These are phyloP conservation scores for Miamiensis avidus DNA, from an alignment of 169 alveolate genomes.

Conservation along the genomic window DNA sequence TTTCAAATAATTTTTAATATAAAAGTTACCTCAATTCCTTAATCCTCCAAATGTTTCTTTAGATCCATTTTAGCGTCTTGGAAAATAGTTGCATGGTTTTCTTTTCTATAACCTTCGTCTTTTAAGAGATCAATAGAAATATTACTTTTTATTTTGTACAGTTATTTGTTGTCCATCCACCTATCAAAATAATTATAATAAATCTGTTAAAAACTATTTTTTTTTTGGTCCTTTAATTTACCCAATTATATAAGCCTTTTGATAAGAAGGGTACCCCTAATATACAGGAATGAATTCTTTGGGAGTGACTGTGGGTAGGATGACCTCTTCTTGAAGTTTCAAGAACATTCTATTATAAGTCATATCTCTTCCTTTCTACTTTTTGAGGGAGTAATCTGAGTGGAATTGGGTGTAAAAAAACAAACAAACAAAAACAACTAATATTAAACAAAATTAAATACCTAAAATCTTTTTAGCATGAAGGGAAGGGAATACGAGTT, in stretches of 20 bases:
- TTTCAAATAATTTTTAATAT: too few relatives aligned
- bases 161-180: not conserved
- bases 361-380: not conserved
- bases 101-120: not conserved
- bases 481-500: not conserved
- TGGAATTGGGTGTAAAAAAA: not conserved
- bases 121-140: not conserved
- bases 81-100: not conserved
- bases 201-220: too few relatives aligned
- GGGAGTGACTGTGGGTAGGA: not conserved
- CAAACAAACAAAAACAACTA: too few relatives aligned
- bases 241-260: not conserved
- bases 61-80: not conserved
- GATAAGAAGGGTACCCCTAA: not conserved
- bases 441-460: not conserved
- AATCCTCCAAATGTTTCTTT: not conserved
- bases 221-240: not conserved
- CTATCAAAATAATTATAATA: not conserved
- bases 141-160: not conserved
- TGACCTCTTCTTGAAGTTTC: not conserved
- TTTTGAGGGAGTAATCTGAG: not conserved
- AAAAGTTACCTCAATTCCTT: not conserved
- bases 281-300: not conserved
- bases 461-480: conserved; percentile 12
- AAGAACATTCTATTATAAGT: not conserved